Base-by-base conservation (phyloP, 306 rosid genomes). In the Psophocarpus tetragonolobus region DNA sequence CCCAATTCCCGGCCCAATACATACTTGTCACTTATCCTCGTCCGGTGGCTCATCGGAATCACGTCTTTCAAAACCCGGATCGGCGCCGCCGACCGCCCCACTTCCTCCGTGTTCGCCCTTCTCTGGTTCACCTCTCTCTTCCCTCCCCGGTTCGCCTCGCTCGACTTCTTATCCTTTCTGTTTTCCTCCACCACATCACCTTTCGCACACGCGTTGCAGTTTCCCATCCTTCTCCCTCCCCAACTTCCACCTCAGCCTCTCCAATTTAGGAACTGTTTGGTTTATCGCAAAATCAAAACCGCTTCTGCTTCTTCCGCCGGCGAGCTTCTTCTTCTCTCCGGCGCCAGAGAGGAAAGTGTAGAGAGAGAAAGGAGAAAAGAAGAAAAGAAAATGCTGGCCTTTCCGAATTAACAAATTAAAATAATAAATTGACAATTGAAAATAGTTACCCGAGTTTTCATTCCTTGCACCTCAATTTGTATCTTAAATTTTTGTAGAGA, bases 1-100 rank as follows among this genome's bases (percentile, higher is more conserved):
- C 97, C 95, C 14, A 94, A 76, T 75, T 91, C 97, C 2, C 92
- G 89, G 54, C 97, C 97, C 18, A 94, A 87, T 44, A 87, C 74
- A 86, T 94, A 94, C 86, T 87, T 90, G 66, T 94, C 98, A 64
- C 94, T 89, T 78, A 94, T 88, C 77, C 94, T 84, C 4, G 92
- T 85, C 30, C 90, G 87, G 86, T 91, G 96, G 64, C 95, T 83
- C 33, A 84, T 82, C 0, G 97, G 91, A 57, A 90, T 90, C 85
- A 91, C 90, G 48, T 90, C 96, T 63, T 87, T 88, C 57, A 94
- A 69, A 3, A 94, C 96, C 1, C 96, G 91, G 88, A 94, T 88
- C 86, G 97, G 92, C 14, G 87, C 86, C 20, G 95, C 85, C 1
- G 95, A 87, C 36, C 79, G 83, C 33, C 65, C 79, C 24, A 78